Evolutionary conservation across 2,329 filamentous ascomycete genomes (phyloP).

Genomic region (Claviceps fusiformis): DNA sequence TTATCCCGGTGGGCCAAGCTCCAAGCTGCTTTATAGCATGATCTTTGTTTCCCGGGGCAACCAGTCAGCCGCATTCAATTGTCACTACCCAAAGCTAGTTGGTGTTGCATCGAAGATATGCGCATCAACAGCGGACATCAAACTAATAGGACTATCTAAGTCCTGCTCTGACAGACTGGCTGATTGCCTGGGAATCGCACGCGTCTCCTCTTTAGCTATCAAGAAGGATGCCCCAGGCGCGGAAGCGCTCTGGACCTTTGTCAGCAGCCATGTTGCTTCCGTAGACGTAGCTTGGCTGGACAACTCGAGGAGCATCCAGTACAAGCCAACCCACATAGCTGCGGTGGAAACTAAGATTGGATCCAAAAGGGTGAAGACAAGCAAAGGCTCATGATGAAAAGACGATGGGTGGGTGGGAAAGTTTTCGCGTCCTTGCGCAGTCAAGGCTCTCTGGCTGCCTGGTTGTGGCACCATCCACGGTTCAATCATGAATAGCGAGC

Average conservation of each 20-base stretch:
- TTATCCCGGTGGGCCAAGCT: neutral
- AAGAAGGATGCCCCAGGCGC: conserved; percentile 41
- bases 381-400: neutral
- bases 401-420: neutral
- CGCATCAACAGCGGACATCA: conserved; percentile 27
- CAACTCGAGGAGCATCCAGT: conserved; percentile 11
- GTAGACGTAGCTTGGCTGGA: conserved; percentile 42
- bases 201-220: conserved; percentile 52
- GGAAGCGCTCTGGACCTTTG: conserved; percentile 41
- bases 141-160: conserved; percentile 50
- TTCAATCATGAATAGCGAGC: neutral
- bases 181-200: conserved; percentile 43
- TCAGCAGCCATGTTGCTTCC: conserved; percentile 35
- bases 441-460: neutral
- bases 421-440: neutral
- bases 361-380: conserved; percentile 10
- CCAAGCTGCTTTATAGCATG: conserved; percentile 27
- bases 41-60: conserved; percentile 46
- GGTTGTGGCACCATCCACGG: neutral
- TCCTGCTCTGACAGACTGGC: conserved; percentile 44
- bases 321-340: conserved; percentile 21
- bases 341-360: conserved; percentile 23
- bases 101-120: conserved; percentile 32
- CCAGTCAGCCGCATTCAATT: conserved; percentile 43
- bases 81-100: conserved; percentile 45